A percentile compares a stretch with the other conserved stretches of the same genome.
phyloP scores from a whole-genome alignment of 2,329 filamentous ascomycete genomes.

The Fusarium hostae region DNA sequence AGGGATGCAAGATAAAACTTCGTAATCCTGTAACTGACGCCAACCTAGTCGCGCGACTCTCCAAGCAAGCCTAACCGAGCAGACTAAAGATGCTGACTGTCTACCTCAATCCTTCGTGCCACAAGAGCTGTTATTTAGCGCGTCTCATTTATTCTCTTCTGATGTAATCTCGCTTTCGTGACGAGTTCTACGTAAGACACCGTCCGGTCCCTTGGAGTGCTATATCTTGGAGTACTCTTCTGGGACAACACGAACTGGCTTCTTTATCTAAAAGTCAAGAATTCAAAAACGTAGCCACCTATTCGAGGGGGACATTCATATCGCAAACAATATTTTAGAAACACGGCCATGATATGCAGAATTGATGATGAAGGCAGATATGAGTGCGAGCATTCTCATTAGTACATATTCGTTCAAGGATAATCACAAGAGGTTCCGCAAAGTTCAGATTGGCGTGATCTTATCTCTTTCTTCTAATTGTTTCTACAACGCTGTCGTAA shows the following conservation, averaged over 20 bases:
- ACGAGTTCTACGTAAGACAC: not conserved
- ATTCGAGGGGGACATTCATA: not conserved
- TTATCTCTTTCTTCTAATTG: not conserved
- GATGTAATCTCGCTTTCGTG: conserved; percentile 29
- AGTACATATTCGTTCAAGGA: not conserved
- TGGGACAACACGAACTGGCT: not conserved
- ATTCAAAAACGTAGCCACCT: not conserved
- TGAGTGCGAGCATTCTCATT: not conserved
- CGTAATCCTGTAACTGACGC: conserved; percentile 37
- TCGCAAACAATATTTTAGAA: not conserved
- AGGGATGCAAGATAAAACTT: conserved; percentile 8
- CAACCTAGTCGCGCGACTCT: conserved; percentile 37
- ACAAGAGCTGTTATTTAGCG: conserved; percentile 29
- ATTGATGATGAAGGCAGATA: not conserved
- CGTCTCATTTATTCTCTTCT: conserved; percentile 25
- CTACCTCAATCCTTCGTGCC: conserved; percentile 21
- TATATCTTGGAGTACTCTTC: not conserved
- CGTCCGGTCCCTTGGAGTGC: not conserved
- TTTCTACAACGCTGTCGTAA: not conserved
- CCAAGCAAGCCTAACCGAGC: conserved; percentile 20
- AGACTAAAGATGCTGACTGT: conserved; percentile 7
- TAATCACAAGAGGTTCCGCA: not conserved
- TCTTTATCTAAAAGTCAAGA: not conserved
- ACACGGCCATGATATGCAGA: not conserved
- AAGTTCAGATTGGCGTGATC: not conserved